Evolutionary conservation across 2,329 filamentous ascomycete species (phyloP).

Genomic region (Aspergillus bombycis): DNA sequence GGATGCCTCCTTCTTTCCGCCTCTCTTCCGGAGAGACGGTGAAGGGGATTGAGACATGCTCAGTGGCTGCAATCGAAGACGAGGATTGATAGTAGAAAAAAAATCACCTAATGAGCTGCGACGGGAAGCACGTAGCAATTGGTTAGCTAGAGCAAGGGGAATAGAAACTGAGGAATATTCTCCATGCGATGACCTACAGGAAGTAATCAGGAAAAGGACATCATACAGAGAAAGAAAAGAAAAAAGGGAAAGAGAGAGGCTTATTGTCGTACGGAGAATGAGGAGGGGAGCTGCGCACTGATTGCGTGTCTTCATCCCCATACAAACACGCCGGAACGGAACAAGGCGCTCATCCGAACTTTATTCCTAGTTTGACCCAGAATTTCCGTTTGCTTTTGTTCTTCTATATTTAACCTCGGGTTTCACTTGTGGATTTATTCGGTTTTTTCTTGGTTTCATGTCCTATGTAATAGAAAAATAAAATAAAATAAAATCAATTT

Average conservation of each 20-base stretch:
- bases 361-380: not conserved
- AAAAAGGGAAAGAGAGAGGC: conserved; percentile 17
- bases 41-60: conserved; percentile 40
- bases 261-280: conserved; percentile 5
- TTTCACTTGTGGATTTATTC: not conserved
- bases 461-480: not conserved
- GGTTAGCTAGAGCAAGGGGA: conserved; percentile 9
- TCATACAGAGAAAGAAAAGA: conserved; percentile 17
- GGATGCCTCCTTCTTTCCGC: conserved; percentile 40
- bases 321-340: conserved; percentile 25
- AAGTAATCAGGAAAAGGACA: conserved; percentile 22
- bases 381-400: not conserved
- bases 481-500: not conserved
- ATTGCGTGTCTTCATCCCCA: conserved; percentile 28
- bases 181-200: conserved; percentile 14
- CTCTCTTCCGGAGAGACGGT: conserved; percentile 47
- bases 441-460: not conserved
- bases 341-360: conserved; percentile 23
- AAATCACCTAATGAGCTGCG: conserved; percentile 16
- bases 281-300: conserved; percentile 6
- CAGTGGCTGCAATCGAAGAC: conserved; percentile 9
- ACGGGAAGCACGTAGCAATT: conserved; percentile 5
- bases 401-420: not conserved
- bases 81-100: conserved; percentile 12
- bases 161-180: conserved; percentile 5